Base-by-base conservation (phyloP, 2,329 filamentous ascomycete species). In the Cucurbitaria berberidis region DNA sequence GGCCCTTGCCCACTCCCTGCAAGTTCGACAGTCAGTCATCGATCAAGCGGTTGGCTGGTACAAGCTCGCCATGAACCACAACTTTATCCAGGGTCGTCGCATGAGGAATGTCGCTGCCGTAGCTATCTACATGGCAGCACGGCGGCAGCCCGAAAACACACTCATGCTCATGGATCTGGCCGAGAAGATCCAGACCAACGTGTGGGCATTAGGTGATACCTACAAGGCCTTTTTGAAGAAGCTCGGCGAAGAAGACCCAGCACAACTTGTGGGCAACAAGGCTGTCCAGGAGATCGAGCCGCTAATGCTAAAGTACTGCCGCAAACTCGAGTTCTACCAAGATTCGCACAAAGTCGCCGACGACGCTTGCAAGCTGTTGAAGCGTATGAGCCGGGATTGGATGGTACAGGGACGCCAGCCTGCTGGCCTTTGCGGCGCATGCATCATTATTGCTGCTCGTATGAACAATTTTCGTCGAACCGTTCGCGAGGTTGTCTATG, bases 391-490 rank as follows among this genome's bases (percentile, higher is more conserved):
- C 61, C 84, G 91, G 48, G 95, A 99, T 77, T 98, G 95, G 93
- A 98, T 99, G 86, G 89, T 93, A 41, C 91, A 93, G 72, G 95
- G 95, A 65, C 89, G 95, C 68, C 88, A 95, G 35, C 95, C 95
- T 15, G 93, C 93, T 6, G 95, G 95, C 62, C 88, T 98, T 48
- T 97, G 93, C 73, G 95, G 95, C 57, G 95, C 95, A 11, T 96
- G 93, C 62, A 84, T 99, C 42, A 90, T 99, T 56, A 88, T 99
- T 73, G 95, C 95, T 6, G 93, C 95, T 8, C 89, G 95, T 46
- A 98, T 98, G 89, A 96, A 97, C 82, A 98, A 98, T 75, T 99
- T 96, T 72, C 89, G 93, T 39, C 88, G 95, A 16, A 96, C 92
- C 0, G 87, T 96, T 11, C 86, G 92, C 26, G 95, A 99, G 76